Base-by-base conservation (phyloP, 2,329 filamentous ascomycete species). In the Claviceps humidiphila region DNA sequence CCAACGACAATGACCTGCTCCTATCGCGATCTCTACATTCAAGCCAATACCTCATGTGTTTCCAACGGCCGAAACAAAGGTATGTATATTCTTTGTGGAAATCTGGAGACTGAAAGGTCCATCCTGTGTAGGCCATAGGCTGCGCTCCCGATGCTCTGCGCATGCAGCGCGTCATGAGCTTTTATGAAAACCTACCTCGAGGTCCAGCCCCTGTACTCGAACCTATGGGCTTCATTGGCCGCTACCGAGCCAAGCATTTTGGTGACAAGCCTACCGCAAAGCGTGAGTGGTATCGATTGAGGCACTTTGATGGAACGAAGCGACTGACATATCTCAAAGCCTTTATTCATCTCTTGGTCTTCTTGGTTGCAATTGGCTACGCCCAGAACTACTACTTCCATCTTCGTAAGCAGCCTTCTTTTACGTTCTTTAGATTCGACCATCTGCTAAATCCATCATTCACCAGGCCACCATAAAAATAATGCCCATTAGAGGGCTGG, bases 371-470 rank as follows among this genome's bases (percentile, higher is more conserved):
- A 60, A 68, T 97, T 62, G 91, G 93, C 65, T 98, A 98, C 74
- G 87, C 86, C 64, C 89, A 97, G 76, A 90, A 95, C 77, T 98
- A 98, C 84, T 97, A 98, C 82, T 97, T 95, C 87, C 94, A 98
- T 76, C 81, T 98, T 66, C 89, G 93, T 98, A 84, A 73, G 88
- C 82, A 52, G 53, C 20, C 58, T 58, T 48, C 9, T 13, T 8
- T 30, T 40, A 16, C 13, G 2, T 6, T 34, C 24, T 49, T 51
- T 45, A 55, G 46, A 57, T 47, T 22, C 14, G 40, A 38, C 22
- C 11, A 47, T 46, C 39, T 51, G 47, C 39, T 47, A 37, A n/a
- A 14, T 34, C 7, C 22, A 13, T 49, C 38, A n/a, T 24, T 8
- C 42, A 51, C 51, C 62, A 98, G 93, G 93, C 65, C 91, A 98